These are phyloP conservation scores for Euphorbia celastroides DNA, from an alignment of 441 rosid genomes.

Conservation along the genomic window DNA sequence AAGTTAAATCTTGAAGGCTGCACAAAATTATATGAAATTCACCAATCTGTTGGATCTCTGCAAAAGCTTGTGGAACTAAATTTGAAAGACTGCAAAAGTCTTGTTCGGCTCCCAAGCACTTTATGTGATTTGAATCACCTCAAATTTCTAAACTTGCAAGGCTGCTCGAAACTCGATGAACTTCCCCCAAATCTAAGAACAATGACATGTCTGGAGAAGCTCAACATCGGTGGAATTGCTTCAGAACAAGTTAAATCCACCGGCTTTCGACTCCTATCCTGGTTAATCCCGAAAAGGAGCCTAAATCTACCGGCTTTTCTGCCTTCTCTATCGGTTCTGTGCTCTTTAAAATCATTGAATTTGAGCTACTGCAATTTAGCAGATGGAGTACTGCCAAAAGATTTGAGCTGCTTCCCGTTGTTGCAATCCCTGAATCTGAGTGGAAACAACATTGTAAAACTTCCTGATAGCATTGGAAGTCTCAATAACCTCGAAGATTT, in stretches of 20 bases:
- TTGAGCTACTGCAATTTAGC: constrained; percentile 37
- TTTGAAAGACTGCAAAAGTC: constrained; percentile 14
- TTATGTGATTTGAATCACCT: constrained; percentile 14
- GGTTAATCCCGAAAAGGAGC: constrained; percentile 12
- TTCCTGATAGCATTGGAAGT: constrained; percentile 31
- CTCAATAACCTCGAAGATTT: constrained; percentile 31
- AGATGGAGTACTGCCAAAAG: constrained; percentile 35
- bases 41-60: constrained; percentile 12
- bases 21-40: neutral
- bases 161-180: constrained; percentile 16
- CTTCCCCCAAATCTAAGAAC: constrained; percentile 10
- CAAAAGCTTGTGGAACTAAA: constrained; percentile 5
- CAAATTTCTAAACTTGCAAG: constrained; percentile 14
- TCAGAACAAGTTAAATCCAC: neutral
- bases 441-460: constrained; percentile 29
- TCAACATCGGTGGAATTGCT: constrained; percentile 9
- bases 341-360: constrained; percentile 26
- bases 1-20: constrained; percentile 20
- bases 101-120: constrained; percentile 13
- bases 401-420: constrained; percentile 28
- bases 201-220: constrained; percentile 13
- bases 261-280: constrained; percentile 9
- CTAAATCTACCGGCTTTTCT: constrained; percentile 7
- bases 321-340: constrained; percentile 26
- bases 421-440: constrained; percentile 27